Evolutionary conservation across 495 filamentous ascomycete species (phyloP), one percentile per base, ranked within the genome.

Genomic region (Hypoxylon perforatum): DNA sequence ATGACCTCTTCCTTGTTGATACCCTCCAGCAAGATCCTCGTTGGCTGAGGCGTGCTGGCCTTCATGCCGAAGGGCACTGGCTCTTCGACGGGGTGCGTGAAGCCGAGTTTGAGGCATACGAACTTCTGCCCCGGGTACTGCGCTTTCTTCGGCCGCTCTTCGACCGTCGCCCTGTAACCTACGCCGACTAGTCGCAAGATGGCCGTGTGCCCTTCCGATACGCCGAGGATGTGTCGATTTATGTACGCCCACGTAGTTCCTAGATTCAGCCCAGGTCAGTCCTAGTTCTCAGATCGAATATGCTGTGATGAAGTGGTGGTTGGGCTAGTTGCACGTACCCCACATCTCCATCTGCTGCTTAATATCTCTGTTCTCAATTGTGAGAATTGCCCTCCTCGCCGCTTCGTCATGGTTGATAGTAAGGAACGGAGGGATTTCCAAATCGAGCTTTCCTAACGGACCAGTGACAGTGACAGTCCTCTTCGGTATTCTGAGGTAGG

Each of bases 131-230:
- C 92, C 1, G 87, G 87, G 76, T 90, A 97, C 71, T 87, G 82
- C 46, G 82, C 72, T 56, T 87, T 84, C 23, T 85, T 90, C n/a
- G 88, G 88, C 15, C 92, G 93, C 60, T 86, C 84, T 71, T 97
- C 95, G 64, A 98, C 82, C 5, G 87, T 91, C 1, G 95, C 95
- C 74, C 92, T 85, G 84, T 97, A 99, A 67, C 95, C 95, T 50
- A 99, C 96, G 73, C 95, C 95, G n/a, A 97, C 92, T 38, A 99
- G 82, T 62, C 95, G 89, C 33, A 99, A 81, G 65, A 99, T 92
- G 14, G 93, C 92, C 5, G 92, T 91, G 77, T 99, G 95, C 14
- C 95, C 95, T 86, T 98, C 95, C 4, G 92, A 96, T 33, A 98
- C 95, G 52, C 95, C 95, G 35, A 91, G 86, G 57, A 99, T 90